phyloP scores from a whole-genome alignment of 345 rosid genomes.

The Aquilaria yunnanensis region DNA sequence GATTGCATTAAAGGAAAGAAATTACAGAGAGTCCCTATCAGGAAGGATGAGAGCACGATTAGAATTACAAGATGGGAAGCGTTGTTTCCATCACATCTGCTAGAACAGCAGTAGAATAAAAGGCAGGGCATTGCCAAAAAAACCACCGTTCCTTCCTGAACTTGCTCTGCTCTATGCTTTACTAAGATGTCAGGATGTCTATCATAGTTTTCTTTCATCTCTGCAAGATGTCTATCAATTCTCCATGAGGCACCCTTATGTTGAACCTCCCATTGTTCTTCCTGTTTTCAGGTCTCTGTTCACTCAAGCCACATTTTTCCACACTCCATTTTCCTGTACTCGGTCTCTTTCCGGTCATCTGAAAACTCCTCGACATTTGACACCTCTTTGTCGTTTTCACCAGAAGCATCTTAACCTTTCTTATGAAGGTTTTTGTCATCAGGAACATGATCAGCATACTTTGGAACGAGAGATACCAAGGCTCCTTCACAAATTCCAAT shows the following conservation, averaged over 20 bases:
- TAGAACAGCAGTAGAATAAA: too few relatives aligned
- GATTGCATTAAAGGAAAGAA: too few relatives aligned
- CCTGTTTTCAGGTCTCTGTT: conserved; percentile 32
- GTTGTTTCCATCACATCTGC: too few relatives aligned
- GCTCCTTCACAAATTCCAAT: not conserved
- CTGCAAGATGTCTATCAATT: conserved; percentile 23
- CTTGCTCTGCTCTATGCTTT: too few relatives aligned
- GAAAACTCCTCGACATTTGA: conserved; percentile 81
- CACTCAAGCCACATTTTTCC: conserved; percentile 61
- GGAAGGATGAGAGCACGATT: too few relatives aligned
- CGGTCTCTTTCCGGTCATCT: conserved; percentile 93
- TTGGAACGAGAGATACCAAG: too few relatives aligned
- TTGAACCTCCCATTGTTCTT: conserved; percentile 42
- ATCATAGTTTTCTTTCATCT: conserved; percentile 20
- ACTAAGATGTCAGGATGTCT: too few relatives aligned
- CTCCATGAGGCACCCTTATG: conserved; percentile 39
- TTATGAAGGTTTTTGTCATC: conserved; percentile 61
- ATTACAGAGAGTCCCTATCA: too few relatives aligned
- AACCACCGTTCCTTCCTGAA: conserved; percentile 8
- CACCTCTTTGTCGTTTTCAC: conserved; percentile 88
- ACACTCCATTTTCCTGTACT: conserved; percentile 57
- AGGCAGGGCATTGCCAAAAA: conserved; percentile 20
- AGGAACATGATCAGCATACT: conserved; percentile 13
- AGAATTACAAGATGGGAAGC: too few relatives aligned
- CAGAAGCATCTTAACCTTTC: conserved; percentile 97